Evolutionary conservation across 2,329 filamentous ascomycete genomes (phyloP).

Genomic region (Aureobasidium sp.): DNA sequence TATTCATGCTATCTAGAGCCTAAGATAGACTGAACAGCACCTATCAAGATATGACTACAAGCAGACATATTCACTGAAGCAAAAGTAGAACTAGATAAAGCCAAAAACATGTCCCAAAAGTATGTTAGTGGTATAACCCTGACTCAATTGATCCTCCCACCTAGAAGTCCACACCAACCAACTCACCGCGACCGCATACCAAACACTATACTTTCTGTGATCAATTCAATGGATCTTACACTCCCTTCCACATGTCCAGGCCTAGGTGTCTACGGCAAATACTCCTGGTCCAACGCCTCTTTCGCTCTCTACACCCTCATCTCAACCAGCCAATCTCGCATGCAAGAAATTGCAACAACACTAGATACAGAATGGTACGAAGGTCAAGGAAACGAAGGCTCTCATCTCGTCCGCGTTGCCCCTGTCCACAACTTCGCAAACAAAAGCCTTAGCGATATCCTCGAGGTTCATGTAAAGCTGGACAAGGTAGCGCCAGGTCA

Average conservation of each 20-base stretch:
- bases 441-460: background rate
- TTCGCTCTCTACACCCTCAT: background rate
- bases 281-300: background rate
- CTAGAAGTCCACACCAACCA: too few species aligned
- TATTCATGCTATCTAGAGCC: too few species aligned
- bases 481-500: background rate
- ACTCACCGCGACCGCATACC: too few species aligned
- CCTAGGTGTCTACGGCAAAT: background rate
- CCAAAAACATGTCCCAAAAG: background rate
- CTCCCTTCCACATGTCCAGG: background rate
- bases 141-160: background rate
- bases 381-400: background rate
- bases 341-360: background rate
- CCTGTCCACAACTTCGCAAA: background rate
- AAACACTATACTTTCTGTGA: too few species aligned
- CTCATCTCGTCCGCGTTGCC: background rate
- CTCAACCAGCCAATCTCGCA: background rate
- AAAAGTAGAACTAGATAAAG: background rate
- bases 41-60: fast-evolving
- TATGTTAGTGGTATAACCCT: background rate
- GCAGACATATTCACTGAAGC: background rate
- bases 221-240: background rate
- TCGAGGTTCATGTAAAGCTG: background rate
- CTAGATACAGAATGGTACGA: background rate
- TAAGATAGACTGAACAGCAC: fast-evolving